Evolutionary conservation across 441 rosid species (phyloP), one percentile per base, ranked within the genome.

Genomic region (Daphne laureola): DNA sequence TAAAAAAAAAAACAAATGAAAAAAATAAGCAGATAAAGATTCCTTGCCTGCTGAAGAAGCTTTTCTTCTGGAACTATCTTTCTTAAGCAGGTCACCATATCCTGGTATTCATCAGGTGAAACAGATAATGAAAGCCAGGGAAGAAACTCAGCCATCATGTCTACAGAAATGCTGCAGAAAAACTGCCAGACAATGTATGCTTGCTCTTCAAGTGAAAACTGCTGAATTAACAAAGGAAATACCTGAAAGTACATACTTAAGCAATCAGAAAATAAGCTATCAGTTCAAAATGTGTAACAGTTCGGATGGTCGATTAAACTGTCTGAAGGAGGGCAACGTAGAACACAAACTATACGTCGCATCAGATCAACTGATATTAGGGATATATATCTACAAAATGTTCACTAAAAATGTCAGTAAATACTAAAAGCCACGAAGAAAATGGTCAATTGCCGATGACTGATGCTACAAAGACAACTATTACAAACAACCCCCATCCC

Each of bases 171-270:
- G 73, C 99, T 87, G 71, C 99, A 94, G 41, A 94, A 75, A 73
- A 87, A 94, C 73, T 94, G 96, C 97, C 99, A 87, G 9, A 90
- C 95, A 62, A 94, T 63, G 21, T 90, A 90, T 49, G 95, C 95
- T 67, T 90, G 99, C 76, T 94, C 99, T 58, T 57, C 80, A 64
- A 82, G 81, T 15, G 94, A 78, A 64, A 84, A 94, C 74, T 84
- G 90, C 73, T 90, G 96, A 25, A 81, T 83, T 48, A 94, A 82
- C 78, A 94, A 74, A 26, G 99, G 99, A 63, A 86, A 87, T 31
- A 94, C 96, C 96, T 93, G 74, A 31, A 31, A 31, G 11, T 5
- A 31, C 1, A 8, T 1, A 5, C 11, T 31, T 31, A 31, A 31
- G 38, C 38, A 31, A 6, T 31, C 38, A 31, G 38, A 31, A 31